Base-by-base conservation (phyloP, 73 alveolate species). In the Uronychia setigera region DNA sequence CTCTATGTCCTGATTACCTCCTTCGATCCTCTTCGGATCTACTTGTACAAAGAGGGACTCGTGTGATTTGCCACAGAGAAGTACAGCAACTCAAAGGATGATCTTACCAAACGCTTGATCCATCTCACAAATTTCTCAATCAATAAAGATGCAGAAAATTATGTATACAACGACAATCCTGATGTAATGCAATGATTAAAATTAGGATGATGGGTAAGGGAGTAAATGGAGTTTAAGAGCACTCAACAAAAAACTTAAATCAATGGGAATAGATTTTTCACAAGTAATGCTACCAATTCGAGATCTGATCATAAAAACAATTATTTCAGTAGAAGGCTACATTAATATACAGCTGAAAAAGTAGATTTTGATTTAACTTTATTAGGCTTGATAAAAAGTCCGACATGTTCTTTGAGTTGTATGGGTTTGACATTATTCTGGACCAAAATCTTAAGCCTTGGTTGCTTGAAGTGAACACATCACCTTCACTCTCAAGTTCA, bases 391-490 rank as follows among this genome's bases (percentile, higher is more conserved):
- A 46, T 25, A 32, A 35, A 0, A 13, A 19, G 9, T 0, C 29
- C 5, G 67, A 88, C 90, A 81, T 84, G 32, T 88, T 91, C 86
- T 96, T 96, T 93, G 99, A 96, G 87, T 81, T 95, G 46, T 96
- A 96, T 91, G 99, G 99, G 58, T 96, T 94, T 59, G 99, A 96
- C 82, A 95, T 96, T 9, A 58, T 96, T 11, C 89, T 96, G 32
- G 99, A 96, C 91, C 93, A 87, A 76, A 83, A 80, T 30, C 93
- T 94, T 0, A 96, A 91, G 86, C 98, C 99, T 28, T 94, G 98
- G 98, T 67, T 96, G 26, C 86, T 96, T 33, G 99, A 96, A 82
- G 99, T 96, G 27, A 96, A 96, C 87, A 98, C 94, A 1, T 93
- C 93, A 29, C 99, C 99, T 13, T 92, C 97, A 32, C 84, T 96